A percentile compares a stretch with the other conserved stretches of the same genome.
phyloP scores from a whole-genome alignment of 148 eudicot species.

The Fallopia convolvulus region DNA sequence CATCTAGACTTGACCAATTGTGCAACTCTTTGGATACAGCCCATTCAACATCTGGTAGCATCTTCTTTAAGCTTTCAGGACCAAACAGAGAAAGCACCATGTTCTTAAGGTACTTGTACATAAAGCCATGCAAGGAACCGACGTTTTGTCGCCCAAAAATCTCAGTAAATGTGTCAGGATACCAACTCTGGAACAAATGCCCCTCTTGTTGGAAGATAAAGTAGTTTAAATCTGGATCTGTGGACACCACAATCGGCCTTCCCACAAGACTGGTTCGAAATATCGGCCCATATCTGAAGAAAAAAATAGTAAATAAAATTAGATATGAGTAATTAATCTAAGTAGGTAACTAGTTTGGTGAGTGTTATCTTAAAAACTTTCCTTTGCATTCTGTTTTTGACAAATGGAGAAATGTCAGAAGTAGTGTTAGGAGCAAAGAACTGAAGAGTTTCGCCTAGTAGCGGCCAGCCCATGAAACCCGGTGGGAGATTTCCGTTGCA shows the following conservation, averaged over 20 bases:
- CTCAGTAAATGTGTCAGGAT: constrained; percentile 62
- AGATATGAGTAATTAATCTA: not conserved
- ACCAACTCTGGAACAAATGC: constrained; percentile 62
- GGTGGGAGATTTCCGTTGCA: constrained; percentile 79
- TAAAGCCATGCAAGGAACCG: constrained; percentile 66
- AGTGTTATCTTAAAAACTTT: constrained; percentile 12
- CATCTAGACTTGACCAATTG: constrained; percentile 37
- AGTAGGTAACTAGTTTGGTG: not conserved
- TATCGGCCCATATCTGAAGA: constrained; percentile 55
- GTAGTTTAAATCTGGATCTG: constrained; percentile 60
- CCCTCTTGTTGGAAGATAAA: constrained; percentile 70
- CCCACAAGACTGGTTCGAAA: constrained; percentile 73
- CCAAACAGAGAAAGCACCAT: constrained; percentile 71
- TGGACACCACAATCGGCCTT: constrained; percentile 48
- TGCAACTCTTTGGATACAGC: constrained; percentile 31
- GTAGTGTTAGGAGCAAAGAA: constrained; percentile 53
- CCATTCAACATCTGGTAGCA: constrained; percentile 65
- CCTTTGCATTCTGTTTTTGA: constrained; percentile 65
- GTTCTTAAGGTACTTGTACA: constrained; percentile 77
- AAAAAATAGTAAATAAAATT: not conserved
- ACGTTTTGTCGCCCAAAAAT: constrained; percentile 65
- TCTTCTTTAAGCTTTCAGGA: constrained; percentile 68
- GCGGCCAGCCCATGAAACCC: constrained; percentile 85
- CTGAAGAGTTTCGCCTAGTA: constrained; percentile 62
- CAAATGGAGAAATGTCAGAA: constrained; percentile 52